Conservation (phyloP, 2,329 filamentous ascomycete species). For the Peltaster fructicola region DNA sequence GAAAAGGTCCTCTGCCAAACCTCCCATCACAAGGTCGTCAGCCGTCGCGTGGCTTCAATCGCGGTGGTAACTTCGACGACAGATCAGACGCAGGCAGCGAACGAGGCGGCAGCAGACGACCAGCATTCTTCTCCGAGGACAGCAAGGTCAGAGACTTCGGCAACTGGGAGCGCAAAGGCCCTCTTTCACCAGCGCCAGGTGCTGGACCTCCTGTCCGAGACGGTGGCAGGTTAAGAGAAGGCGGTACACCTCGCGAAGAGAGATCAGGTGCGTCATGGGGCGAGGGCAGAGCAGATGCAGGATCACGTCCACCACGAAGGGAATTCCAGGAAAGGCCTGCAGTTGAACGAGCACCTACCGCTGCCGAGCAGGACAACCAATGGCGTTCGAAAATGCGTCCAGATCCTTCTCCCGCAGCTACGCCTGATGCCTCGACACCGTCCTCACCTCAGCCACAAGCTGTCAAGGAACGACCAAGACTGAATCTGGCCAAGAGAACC, state of each 20-base stretch:
- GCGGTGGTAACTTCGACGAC: conserved; percentile 14
- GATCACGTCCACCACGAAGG: conserved; percentile 61
- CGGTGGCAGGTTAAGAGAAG: conserved; percentile 40
- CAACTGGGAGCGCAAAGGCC: conserved; percentile 92
- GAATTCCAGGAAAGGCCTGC: conserved; percentile 50
- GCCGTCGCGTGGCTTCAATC: conserved; percentile 27
- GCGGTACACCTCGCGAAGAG: conserved; percentile 37
- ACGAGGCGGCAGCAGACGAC: conserved; percentile 40
- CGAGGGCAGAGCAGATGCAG: conserved; percentile 50
- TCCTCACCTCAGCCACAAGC: conserved; percentile 50
- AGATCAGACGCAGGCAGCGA: conserved; percentile 36
- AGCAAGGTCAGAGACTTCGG: conserved; percentile 63
- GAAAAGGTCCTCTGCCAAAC: conserved; percentile 75
- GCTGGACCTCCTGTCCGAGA: conserved; percentile 30
- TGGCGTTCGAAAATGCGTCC: conserved; percentile 87
- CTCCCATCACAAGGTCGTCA: conserved; percentile 34
- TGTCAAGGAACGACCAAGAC: conserved; percentile 51
- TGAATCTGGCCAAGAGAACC: conserved; percentile 83
- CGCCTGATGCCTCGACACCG: conserved; percentile 57
- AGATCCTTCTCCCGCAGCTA: conserved; percentile 50
- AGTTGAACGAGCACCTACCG: conserved; percentile 56
- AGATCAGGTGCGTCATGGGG: conserved; percentile 55
- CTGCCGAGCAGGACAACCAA: conserved; percentile 80
- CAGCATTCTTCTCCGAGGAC: conserved; percentile 49
- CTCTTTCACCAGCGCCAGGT: conserved; percentile 52